Conservation (phyloP, 163 green algal genomes). For the Trebouxiophyceae sp. region DNA sequence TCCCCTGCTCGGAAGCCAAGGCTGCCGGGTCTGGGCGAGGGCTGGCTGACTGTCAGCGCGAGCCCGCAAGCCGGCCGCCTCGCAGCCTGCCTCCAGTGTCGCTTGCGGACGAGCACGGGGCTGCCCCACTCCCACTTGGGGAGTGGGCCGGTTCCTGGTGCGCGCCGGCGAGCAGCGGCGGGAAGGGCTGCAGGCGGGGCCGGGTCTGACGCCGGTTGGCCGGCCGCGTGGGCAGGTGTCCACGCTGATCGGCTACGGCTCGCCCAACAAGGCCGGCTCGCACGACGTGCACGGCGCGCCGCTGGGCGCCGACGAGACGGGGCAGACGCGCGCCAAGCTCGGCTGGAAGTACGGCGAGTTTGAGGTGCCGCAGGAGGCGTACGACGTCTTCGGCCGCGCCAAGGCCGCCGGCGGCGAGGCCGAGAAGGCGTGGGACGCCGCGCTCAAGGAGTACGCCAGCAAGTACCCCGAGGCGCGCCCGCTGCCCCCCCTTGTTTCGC, state of each 20-base stretch:
- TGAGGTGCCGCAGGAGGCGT: slow-evolving; percentile 59
- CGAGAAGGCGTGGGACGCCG: slow-evolving; percentile 64
- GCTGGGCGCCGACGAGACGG: slow-evolving; percentile 91
- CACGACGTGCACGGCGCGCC: slow-evolving; percentile 96
- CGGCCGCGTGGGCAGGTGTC: slow-evolving; percentile 57
- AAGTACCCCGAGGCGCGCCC: slow-evolving; percentile 15
- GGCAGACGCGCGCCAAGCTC: slow-evolving; percentile 89
- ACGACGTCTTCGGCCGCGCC: slow-evolving; percentile 44
- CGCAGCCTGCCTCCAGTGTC: no score
- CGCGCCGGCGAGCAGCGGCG: no score
- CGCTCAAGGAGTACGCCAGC: slow-evolving; percentile 3
- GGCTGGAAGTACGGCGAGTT: slow-evolving; percentile 91
- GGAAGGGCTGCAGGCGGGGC: no score
- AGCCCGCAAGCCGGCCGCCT: no score
- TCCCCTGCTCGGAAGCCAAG: no score
- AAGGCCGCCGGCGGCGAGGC: slow-evolving; percentile 28
- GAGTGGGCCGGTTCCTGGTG: no score
- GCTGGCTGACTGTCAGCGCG: no score
- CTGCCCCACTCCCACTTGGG: no score
- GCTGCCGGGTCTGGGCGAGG: no score
- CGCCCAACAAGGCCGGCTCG: slow-evolving; percentile 97
- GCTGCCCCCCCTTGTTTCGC: no score
- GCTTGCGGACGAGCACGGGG: no score
- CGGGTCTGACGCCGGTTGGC: no score
- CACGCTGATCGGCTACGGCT: slow-evolving; percentile 98